phyloP scores from a whole-genome alignment of 2,329 filamentous ascomycete genomes.

The Venturia effusa region DNA sequence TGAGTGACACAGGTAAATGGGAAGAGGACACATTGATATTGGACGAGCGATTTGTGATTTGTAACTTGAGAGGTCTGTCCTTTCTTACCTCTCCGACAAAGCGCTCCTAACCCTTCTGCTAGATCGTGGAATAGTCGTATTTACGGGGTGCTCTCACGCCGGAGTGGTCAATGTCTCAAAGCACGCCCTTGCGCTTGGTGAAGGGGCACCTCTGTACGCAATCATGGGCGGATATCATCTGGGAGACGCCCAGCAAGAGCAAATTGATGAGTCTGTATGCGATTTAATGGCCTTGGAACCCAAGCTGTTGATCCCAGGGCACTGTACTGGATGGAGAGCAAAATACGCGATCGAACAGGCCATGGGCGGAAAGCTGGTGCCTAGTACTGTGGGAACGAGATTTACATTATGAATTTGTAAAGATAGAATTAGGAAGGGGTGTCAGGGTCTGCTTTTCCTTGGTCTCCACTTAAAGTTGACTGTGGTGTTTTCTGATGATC shows the following conservation, averaged over 20 bases:
- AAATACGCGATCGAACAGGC: conserved; percentile 42
- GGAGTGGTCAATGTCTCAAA: conserved; percentile 42
- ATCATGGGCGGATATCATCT: conserved; percentile 46
- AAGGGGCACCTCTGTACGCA: conserved; percentile 34
- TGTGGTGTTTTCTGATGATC: too few relatives aligned
- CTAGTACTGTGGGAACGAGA: conserved; percentile 36
- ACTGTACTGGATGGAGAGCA: conserved; percentile 46
- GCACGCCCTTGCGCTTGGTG: conserved; percentile 33
- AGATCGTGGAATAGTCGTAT: conserved; percentile 43
- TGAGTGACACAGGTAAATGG: conserved; percentile 31
- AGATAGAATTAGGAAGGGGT: not conserved
- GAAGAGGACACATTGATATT: conserved; percentile 37
- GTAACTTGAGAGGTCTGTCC: conserved; percentile 37
- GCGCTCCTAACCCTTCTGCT: conserved; percentile 7
- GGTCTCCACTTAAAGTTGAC: too few relatives aligned
- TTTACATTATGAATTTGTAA: not conserved
- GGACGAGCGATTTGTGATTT: conserved; percentile 45
- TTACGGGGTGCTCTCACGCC: conserved; percentile 46
- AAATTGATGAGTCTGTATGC: conserved; percentile 34
- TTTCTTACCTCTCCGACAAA: not conserved
- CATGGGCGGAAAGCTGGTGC: conserved; percentile 40
- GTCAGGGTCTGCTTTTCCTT: too few relatives aligned
- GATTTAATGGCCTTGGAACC: conserved; percentile 39
- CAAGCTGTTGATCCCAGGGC: conserved; percentile 41
- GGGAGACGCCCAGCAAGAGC: conserved; percentile 33